Evolutionary conservation across 2,329 filamentous ascomycete genomes (phyloP).

Genomic region (Penicillium olsonii): DNA sequence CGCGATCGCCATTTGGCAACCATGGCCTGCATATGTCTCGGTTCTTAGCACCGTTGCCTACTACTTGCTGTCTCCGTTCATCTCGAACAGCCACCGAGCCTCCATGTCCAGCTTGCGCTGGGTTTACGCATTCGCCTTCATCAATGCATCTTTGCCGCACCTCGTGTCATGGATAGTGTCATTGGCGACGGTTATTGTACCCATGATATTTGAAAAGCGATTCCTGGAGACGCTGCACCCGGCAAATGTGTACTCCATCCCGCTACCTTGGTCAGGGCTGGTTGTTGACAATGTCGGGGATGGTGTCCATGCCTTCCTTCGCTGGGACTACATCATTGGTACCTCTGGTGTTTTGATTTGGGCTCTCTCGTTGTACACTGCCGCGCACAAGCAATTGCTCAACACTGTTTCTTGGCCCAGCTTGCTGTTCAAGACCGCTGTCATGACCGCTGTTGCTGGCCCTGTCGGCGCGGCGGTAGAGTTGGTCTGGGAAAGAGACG

Average conservation of each 20-base stretch:
- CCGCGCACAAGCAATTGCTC: slow-evolving; percentile 30
- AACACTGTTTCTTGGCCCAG: slow-evolving; percentile 26
- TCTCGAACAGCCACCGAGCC: slow-evolving; percentile 27
- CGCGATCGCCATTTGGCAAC: slow-evolving; percentile 53
- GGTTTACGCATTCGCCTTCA: slow-evolving; percentile 46
- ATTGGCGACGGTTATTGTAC: slow-evolving; percentile 38
- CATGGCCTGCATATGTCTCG: slow-evolving; percentile 51
- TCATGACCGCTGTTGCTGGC: slow-evolving; percentile 43
- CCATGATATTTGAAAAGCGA: slow-evolving; percentile 35
- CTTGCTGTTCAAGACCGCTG: slow-evolving; percentile 36
- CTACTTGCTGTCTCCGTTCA: slow-evolving; percentile 25
- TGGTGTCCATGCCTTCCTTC: slow-evolving; percentile 49
- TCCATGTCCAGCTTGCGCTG: slow-evolving; percentile 37
- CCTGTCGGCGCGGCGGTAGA: slow-evolving; percentile 48
- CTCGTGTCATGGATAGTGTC: slow-evolving; percentile 45
- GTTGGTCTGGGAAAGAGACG: slow-evolving; percentile 54
- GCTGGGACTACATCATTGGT: slow-evolving; percentile 53
- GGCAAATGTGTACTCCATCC: slow-evolving; percentile 37
- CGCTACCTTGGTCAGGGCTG: slow-evolving; percentile 36
- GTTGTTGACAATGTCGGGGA: slow-evolving; percentile 39
- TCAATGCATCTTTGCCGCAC: slow-evolving; percentile 43
- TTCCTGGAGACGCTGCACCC: slow-evolving; percentile 41
- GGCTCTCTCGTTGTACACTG: slow-evolving; percentile 42
- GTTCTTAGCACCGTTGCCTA: slow-evolving; percentile 39
- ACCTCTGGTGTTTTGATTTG: slow-evolving; percentile 48